These are phyloP conservation scores for Acacia melanoxylon DNA, from an alignment of 306 rosid species.

Conservation along the genomic window DNA sequence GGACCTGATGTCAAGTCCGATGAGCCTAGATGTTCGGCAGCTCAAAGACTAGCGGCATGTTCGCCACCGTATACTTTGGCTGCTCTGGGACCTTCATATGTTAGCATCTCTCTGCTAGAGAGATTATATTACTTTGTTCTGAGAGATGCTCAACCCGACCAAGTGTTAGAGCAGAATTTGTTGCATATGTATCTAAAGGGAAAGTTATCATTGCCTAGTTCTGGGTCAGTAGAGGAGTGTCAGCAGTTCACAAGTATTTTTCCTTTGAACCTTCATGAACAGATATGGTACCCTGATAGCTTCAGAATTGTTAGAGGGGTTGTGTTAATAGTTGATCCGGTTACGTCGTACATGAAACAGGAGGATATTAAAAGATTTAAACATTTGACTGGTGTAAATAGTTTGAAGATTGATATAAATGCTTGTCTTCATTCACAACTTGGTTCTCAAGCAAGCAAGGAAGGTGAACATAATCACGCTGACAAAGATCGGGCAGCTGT, in stretches of 20 bases:
- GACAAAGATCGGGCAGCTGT: slow-evolving; percentile 1
- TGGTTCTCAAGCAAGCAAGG: slow-evolving; percentile 7
- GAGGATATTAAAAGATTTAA: slow-evolving; percentile 52
- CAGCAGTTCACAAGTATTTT: slow-evolving; percentile 59
- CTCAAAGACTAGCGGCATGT: slow-evolving; percentile 43
- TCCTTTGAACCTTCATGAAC: slow-evolving; percentile 64
- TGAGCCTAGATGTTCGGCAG: slow-evolving; percentile 41
- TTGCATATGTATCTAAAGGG: slow-evolving; percentile 65
- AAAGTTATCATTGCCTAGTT: slow-evolving; percentile 32
- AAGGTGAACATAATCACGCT: not conserved
- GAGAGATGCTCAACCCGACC: slow-evolving; percentile 40
- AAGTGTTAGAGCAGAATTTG: slow-evolving; percentile 35
- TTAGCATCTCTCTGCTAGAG: slow-evolving; percentile 58
- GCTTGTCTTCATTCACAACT: slow-evolving; percentile 29
- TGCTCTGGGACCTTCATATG: slow-evolving; percentile 67
- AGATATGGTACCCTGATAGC: slow-evolving; percentile 69
- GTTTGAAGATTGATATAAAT: slow-evolving; percentile 45
- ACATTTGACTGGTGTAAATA: slow-evolving; percentile 42
- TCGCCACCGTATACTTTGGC: slow-evolving; percentile 35
- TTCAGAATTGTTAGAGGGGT: slow-evolving; percentile 65
- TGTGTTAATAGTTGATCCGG: slow-evolving; percentile 55
- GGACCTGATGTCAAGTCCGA: slow-evolving; percentile 71
- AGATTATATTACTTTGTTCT: slow-evolving; percentile 57
- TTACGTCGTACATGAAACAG: slow-evolving; percentile 32
- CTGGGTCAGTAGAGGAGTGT: slow-evolving; percentile 28